Evolutionary conservation across 495 filamentous ascomycete species (phyloP).

Genomic region (Penicillium waksmanii): DNA sequence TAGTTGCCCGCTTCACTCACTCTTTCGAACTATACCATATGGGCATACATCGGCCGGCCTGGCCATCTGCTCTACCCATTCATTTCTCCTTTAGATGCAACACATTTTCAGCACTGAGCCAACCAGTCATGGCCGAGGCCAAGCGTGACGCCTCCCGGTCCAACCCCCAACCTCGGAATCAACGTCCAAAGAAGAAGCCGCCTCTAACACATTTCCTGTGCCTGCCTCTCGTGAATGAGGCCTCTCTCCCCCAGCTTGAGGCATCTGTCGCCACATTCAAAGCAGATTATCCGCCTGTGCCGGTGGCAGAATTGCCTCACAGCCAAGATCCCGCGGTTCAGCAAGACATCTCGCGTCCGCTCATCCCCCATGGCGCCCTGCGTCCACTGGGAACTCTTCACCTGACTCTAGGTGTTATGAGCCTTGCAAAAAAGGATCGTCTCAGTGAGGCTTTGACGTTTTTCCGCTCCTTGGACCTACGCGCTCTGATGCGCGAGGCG

Average conservation of each 20-base stretch:
- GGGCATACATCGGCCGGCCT: background rate
- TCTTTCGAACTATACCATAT: background rate
- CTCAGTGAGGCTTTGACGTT: slow-evolving; percentile 62
- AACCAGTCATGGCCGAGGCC: slow-evolving; percentile 19
- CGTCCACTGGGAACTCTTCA: slow-evolving; percentile 82
- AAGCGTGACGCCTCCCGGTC: slow-evolving; percentile 8
- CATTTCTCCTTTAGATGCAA: background rate
- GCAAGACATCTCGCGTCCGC: slow-evolving; percentile 28
- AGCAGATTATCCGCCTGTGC: slow-evolving; percentile 48
- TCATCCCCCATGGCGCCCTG: slow-evolving; percentile 62
- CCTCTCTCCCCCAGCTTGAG: slow-evolving; percentile 66
- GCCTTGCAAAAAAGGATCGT: slow-evolving; percentile 57
- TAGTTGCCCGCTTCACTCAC: background rate
- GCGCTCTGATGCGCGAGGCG: slow-evolving; percentile 47
- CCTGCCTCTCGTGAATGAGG: slow-evolving; percentile 70
- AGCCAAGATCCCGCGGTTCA: background rate
- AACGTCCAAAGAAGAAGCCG: slow-evolving; percentile 34
- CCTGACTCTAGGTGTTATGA: slow-evolving; percentile 87
- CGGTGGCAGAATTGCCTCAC: slow-evolving; percentile 3
- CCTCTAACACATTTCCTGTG: slow-evolving; percentile 88
- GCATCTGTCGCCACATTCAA: slow-evolving; percentile 63
- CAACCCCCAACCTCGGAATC: slow-evolving; percentile 12
- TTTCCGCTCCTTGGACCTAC: slow-evolving; percentile 57
- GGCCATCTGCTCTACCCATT: background rate
- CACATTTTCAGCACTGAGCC: slow-evolving; percentile 1